Conservation (phyloP, 208 protist species). For the Leishmania arabica region DNA sequence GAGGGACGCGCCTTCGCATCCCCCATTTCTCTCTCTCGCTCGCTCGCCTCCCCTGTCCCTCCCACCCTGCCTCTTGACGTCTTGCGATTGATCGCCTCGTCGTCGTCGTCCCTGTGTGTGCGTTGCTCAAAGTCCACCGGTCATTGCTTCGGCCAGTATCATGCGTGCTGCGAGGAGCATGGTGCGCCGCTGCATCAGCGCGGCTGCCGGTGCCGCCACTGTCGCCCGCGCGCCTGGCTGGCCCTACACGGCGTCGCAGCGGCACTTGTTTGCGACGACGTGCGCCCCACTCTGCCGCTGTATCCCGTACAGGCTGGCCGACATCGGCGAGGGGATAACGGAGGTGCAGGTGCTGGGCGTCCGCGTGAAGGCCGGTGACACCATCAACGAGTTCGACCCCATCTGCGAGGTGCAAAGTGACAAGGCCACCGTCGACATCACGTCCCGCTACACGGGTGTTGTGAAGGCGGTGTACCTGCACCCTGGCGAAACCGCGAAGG, state of each 20-base stretch:
- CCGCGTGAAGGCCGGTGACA: slow-evolving; percentile 90
- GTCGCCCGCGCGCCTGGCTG: neutral
- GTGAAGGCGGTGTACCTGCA: slow-evolving; percentile 85
- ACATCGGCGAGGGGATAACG: slow-evolving; percentile 96
- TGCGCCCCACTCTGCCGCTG: neutral
- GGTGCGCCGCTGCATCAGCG: slow-evolving; percentile 9
- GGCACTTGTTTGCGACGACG: neutral
- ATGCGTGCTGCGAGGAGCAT: slow-evolving; percentile 20
- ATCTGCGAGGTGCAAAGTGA: slow-evolving; percentile 96
- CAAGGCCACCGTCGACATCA: slow-evolving; percentile 95
- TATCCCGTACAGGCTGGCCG: slow-evolving; percentile 89
- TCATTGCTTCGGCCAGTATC: neutral
- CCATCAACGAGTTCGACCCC: slow-evolving; percentile 92
- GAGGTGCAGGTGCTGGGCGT: slow-evolving; percentile 95
- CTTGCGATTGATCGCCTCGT: too few species aligned
- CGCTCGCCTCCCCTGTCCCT: neutral
- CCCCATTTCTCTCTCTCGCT: neutral
- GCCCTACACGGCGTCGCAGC: slow-evolving; percentile 3
- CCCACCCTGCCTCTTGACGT: neutral
- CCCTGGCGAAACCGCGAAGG: slow-evolving; percentile 81
- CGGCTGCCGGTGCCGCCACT: neutral
- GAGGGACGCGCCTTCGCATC: neutral
- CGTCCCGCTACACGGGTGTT: slow-evolving; percentile 87
- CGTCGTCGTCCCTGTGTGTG: neutral
- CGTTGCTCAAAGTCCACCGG: neutral